phyloP scores from a whole-genome alignment of 164 flowering plant species.

The Stephania cephalantha region DNA sequence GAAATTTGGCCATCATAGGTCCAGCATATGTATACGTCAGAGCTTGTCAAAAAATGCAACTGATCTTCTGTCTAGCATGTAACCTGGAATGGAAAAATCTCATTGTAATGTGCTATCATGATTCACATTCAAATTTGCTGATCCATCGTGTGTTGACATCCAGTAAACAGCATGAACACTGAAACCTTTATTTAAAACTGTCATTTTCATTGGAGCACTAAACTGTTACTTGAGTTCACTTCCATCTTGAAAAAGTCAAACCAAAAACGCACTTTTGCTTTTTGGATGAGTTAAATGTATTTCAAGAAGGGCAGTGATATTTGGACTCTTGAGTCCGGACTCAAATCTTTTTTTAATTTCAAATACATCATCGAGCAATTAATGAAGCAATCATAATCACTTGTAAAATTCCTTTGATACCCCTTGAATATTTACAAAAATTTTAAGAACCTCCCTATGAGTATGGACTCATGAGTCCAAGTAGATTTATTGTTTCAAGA shows the following conservation, averaged over 20 bases:
- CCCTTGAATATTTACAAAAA: too few relatives aligned
- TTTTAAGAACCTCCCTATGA: too few relatives aligned
- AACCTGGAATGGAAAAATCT: not conserved
- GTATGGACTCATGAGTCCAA: too few relatives aligned
- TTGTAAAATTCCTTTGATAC: too few relatives aligned
- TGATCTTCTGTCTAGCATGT: too few relatives aligned
- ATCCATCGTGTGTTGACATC: not conserved
- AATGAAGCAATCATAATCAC: too few relatives aligned
- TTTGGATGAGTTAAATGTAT: not conserved
- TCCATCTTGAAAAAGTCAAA: not conserved
- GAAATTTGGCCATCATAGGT: not conserved
- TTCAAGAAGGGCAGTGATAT: too few relatives aligned
- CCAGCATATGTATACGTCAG: not conserved
- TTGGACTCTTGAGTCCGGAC: too few relatives aligned
- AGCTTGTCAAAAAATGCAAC: not conserved
- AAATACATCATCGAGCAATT: too few relatives aligned
- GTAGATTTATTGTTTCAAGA: too few relatives aligned
- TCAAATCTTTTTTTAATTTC: too few relatives aligned
- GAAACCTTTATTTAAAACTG: not conserved
- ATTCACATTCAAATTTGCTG: not conserved
- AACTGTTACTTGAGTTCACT: too few relatives aligned
- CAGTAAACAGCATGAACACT: not conserved
- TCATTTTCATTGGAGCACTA: not conserved
- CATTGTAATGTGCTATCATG: not conserved
- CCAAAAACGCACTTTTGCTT: not conserved